These are phyloP conservation scores for Hypoxylon sp. DNA, from an alignment of 2,329 filamentous ascomycete species.

Conservation along the genomic window DNA sequence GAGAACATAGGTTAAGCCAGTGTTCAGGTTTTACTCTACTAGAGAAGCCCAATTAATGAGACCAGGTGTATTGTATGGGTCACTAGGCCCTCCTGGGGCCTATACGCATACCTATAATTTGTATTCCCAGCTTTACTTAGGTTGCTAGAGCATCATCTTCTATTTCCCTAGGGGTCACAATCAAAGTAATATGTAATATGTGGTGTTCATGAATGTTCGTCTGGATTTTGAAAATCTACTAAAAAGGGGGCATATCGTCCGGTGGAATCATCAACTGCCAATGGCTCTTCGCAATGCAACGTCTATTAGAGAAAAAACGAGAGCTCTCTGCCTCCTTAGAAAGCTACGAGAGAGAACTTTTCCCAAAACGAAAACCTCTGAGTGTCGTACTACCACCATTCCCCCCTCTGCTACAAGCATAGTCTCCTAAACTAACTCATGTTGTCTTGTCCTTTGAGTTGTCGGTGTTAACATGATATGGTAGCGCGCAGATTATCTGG, in stretches of 20 bases:
- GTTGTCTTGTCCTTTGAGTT: not conserved
- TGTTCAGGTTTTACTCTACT: not conserved
- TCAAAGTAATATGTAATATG: no score
- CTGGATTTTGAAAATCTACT: not conserved
- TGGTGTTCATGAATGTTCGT: not conserved
- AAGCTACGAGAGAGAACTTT: not conserved
- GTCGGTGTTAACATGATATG: not conserved
- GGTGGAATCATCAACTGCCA: not conserved
- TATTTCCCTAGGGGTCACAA: not conserved
- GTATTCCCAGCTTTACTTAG: no score
- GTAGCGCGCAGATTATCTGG: not conserved
- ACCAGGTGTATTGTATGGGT: no score
- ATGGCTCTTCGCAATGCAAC: conserved; percentile 14
- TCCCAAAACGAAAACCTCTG: not conserved
- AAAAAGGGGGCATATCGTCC: not conserved
- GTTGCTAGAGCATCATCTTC: not conserved
- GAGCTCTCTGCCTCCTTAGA: not conserved
- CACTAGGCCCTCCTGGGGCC: no score
- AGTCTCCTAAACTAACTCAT: not conserved
- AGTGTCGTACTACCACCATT: not conserved
- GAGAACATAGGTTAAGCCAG: not conserved
- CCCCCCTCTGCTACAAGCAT: not conserved
- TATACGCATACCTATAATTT: not conserved
- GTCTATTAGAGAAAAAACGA: not conserved
- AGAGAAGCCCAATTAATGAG: not conserved